Base-by-base conservation (phyloP, 2,329 filamentous ascomycete genomes). In the Neoarthrinium moseri region DNA sequence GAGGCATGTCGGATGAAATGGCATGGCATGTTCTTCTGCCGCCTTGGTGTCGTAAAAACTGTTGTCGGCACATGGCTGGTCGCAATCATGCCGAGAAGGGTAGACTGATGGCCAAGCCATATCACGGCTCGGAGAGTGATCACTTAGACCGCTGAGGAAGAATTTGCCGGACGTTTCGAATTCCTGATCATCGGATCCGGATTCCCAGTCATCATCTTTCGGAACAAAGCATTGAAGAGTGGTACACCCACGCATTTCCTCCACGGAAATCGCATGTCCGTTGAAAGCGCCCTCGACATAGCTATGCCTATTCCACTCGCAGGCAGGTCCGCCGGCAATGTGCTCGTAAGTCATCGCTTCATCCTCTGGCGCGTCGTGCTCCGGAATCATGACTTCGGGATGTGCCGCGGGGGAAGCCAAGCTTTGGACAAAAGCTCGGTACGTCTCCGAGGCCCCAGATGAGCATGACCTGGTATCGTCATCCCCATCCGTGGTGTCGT, bases 1-100 rank as follows among this genome's bases (percentile, higher is more conserved):
- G 23, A 41, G 26, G 17, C 38, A 41, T 12, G 38, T 41, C 17
- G 38, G 38, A 32, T 41, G 38, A 22, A 41, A 41, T 32, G 38
- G 38, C 38, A 41, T 41, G 10, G 15, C 23, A 22, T 41, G 30
- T n/a, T 41, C 24, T 32, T 21, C 23, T 10, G 11, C 13, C 24
- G 6, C 10, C 8, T 32, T 23, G 4, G 13, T 10, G n/a, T n/a
- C n/a, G 4, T 22, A 41, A 17, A 41, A 18, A 6, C 10, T 32
- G 20, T 41, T 41, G 13, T 41, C 38, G 5, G 38, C 38, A 7
- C 30, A 17, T 20, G 17, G 13, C 13, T 11, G 5, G 13, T 10
- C 11, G 13, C 17, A 29, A 15, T 15, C 38, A 32, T 41, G 38
- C 11, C 38, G 38, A 29, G 10, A 6, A 6, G 38, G 38, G 18